phyloP scores from a whole-genome alignment of 257 asterid genomes.

The Craterostigma plantagineum region DNA sequence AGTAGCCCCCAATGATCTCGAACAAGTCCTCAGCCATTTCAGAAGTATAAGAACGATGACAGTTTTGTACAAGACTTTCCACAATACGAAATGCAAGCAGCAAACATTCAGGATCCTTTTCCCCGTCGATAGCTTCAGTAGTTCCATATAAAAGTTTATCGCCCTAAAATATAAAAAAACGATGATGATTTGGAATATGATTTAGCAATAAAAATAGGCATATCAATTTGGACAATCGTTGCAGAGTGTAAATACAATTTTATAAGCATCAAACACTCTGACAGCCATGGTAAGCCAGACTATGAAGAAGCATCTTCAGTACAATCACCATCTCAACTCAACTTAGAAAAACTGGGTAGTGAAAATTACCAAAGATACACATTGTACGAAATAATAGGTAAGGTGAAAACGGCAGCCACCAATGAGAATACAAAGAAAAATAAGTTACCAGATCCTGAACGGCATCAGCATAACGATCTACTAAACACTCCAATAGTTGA shows the following conservation, averaged over 20 bases:
- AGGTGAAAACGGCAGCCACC: conserved; percentile 5
- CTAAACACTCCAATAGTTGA: conserved; percentile 76
- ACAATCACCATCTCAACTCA: too few species aligned
- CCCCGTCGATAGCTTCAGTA: conserved; percentile 79
- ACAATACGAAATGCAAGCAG: conserved; percentile 48
- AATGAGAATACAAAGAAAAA: conserved; percentile 5
- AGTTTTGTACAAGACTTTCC: conserved; percentile 39
- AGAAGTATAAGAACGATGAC: conserved; percentile 52
- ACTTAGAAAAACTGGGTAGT: too few species aligned
- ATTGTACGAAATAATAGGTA: neutral
- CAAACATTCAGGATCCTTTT: conserved; percentile 85
- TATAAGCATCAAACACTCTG: conserved; percentile 5
- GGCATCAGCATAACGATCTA: conserved; percentile 41
- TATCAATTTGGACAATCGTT: too few species aligned
- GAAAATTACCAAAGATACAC: neutral
- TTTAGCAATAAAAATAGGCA: too few species aligned
- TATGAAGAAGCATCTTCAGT: neutral
- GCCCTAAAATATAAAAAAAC: conserved; percentile 33
- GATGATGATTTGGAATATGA: neutral
- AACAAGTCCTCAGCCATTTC: conserved; percentile 52
- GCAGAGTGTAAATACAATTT: neutral
- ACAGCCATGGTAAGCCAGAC: conserved; percentile 5
- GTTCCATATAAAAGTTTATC: conserved; percentile 54
- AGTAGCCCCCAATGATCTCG: conserved; percentile 64
- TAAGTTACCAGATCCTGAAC: conserved; percentile 43